phyloP scores from a whole-genome alignment of 2,329 filamentous ascomycete genomes.

The Juglanconis juglandina region DNA sequence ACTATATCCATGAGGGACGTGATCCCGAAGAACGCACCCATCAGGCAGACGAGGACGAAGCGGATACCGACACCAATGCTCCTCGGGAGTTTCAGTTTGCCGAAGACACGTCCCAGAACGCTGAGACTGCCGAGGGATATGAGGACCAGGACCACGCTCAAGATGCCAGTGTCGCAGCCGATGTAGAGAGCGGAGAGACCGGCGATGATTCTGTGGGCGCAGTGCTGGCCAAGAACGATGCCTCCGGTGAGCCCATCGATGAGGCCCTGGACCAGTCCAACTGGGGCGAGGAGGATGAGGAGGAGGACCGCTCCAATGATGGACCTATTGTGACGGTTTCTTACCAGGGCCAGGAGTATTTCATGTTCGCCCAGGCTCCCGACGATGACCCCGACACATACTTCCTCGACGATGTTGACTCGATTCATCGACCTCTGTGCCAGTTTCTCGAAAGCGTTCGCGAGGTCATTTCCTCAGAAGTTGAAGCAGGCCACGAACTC shows the following conservation, averaged over 20 bases:
- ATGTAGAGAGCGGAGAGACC: background rate
- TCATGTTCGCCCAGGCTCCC: conserved; percentile 31
- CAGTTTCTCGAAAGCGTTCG: conserved; percentile 43
- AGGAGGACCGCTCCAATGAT: conserved; percentile 11
- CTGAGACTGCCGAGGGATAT: conserved; percentile 2
- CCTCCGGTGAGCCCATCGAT: conserved; percentile 1
- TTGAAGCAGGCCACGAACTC: conserved; percentile 44
- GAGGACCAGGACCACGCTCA: conserved; percentile 12
- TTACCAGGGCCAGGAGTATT: conserved; percentile 31
- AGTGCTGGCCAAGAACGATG: background rate
- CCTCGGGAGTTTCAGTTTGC: background rate
- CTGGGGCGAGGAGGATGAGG: conserved; percentile 15
- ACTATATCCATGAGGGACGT: background rate
- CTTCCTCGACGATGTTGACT: conserved; percentile 43
- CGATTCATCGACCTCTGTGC: conserved; percentile 42
- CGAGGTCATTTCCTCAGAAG: conserved; percentile 42
- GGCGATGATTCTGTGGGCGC: background rate
- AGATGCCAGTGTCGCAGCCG: conserved; percentile 14
- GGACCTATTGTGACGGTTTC: conserved; percentile 28
- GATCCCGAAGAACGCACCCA: background rate
- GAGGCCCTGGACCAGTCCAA: background rate
- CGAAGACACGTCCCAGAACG: conserved; percentile 4
- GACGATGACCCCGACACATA: conserved; percentile 37
- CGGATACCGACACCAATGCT: conserved; percentile 5
- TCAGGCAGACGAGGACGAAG: conserved; percentile 8